Evolutionary conservation across 805 yeast species (phyloP).

Genomic region (Sugiyamaella americana): DNA sequence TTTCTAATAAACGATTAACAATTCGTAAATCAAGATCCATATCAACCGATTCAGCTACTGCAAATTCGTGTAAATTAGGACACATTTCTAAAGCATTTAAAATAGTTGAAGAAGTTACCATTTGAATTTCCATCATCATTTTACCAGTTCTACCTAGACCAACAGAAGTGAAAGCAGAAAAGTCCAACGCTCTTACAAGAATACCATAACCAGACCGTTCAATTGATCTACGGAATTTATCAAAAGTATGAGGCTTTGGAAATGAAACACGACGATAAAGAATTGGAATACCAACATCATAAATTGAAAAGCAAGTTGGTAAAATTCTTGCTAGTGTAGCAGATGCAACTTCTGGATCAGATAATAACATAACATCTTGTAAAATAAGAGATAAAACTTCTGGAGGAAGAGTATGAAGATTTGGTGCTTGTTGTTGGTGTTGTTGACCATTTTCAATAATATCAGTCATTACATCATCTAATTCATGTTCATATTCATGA

Average conservation of each 20-base stretch:
- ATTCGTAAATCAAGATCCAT: slow-evolving; percentile 66
- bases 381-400: slow-evolving; percentile 26
- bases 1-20: slow-evolving; percentile 48
- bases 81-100: slow-evolving; percentile 51
- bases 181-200: slow-evolving; percentile 72
- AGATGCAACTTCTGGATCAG: slow-evolving; percentile 15
- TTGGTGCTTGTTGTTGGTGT: not conserved
- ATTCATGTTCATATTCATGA: not conserved
- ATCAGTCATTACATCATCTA: not conserved
- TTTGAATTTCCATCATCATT: slow-evolving; percentile 87
- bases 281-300: slow-evolving; percentile 32
- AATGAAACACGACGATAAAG: slow-evolving; percentile 42
- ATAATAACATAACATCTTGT: slow-evolving; percentile 19
- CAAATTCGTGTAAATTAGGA: slow-evolving; percentile 67
- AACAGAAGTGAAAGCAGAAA: slow-evolving; percentile 80
- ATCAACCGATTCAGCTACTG: slow-evolving; percentile 81
- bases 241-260: slow-evolving; percentile 75
- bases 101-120: slow-evolving; percentile 74
- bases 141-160: slow-evolving; percentile 85
- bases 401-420: slow-evolving; percentile 20
- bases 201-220: slow-evolving; percentile 40
- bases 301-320: slow-evolving; percentile 27
- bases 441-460: not conserved
- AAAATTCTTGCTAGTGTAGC: slow-evolving; percentile 21
- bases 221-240: slow-evolving; percentile 56